These are phyloP conservation scores for Cytospora piceicola DNA, from an alignment of 2,329 filamentous ascomycete species.

Conservation along the genomic window DNA sequence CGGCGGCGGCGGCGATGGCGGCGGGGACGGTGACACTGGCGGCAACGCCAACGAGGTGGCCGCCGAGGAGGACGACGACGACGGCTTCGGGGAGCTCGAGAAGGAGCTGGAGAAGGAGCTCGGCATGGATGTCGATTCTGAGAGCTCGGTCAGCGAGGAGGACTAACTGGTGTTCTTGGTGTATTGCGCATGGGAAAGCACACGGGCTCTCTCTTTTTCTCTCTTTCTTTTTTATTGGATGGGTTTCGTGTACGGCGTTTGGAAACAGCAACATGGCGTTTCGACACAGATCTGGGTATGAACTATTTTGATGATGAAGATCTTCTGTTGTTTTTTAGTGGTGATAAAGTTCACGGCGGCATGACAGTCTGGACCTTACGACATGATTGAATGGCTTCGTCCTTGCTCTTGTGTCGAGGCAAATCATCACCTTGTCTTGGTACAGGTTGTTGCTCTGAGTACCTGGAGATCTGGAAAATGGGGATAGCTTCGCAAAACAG, in stretches of 20 bases:
- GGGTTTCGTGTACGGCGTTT: background rate
- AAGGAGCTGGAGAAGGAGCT: conserved; percentile 61
- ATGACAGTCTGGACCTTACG: background rate
- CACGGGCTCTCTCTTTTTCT: background rate
- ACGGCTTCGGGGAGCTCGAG: conserved; percentile 47
- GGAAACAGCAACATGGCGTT: background rate
- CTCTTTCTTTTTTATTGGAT: background rate
- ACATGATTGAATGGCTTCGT: background rate
- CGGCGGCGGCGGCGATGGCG: conserved; percentile 25
- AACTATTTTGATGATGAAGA: background rate
- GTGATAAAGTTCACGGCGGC: background rate
- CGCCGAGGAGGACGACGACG: conserved; percentile 33
- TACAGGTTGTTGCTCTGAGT: background rate
- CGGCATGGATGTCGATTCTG: conserved; percentile 45
- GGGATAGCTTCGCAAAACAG: background rate
- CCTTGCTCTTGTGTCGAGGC: background rate
- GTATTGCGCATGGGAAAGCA: background rate
- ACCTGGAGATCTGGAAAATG: background rate
- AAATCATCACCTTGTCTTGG: background rate
- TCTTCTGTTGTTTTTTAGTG: background rate
- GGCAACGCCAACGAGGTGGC: conserved; percentile 23
- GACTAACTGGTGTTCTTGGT: conserved; percentile 48
- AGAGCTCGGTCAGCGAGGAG: conserved; percentile 70
- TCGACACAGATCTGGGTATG: background rate
- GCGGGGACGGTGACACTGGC: conserved; percentile 38